Conservation (phyloP, 495 filamentous ascomycete genomes). For the Penicillium lagena region DNA sequence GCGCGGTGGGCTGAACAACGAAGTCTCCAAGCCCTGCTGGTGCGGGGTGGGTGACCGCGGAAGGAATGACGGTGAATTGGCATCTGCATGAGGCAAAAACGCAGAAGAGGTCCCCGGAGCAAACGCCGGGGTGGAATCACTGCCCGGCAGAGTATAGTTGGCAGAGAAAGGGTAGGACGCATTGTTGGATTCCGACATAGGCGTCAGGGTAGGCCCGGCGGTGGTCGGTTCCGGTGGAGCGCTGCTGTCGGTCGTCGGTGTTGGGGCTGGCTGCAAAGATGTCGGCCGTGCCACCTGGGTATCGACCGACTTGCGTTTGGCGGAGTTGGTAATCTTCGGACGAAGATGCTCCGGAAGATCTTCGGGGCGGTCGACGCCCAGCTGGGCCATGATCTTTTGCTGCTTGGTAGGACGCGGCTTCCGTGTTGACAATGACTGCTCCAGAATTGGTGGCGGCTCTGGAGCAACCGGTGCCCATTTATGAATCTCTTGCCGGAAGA, state of each 20-base stretch:
- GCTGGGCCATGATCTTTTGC: constrained; percentile 86
- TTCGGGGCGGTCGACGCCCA: constrained; percentile 80
- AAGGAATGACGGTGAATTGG: constrained; percentile 34
- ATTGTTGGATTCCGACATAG: constrained; percentile 24
- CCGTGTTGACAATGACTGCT: constrained; percentile 83
- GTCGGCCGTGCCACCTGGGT: constrained; percentile 14
- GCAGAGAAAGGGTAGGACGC: constrained; percentile 36
- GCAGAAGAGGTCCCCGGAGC: constrained; percentile 30
- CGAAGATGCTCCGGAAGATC: constrained; percentile 77
- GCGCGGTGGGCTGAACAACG: constrained; percentile 35
- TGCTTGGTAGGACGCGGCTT: constrained; percentile 97
- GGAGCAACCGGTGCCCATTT: constrained; percentile 93
- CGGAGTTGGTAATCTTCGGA: constrained; percentile 62
- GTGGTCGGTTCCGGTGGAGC: constrained; percentile 13
- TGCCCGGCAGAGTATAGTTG: constrained; percentile 31
- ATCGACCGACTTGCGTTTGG: constrained; percentile 39
- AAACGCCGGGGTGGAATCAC: constrained; percentile 35
- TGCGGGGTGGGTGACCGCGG: constrained; percentile 33
- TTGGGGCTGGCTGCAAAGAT: constrained; percentile 24
- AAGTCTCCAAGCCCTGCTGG: constrained; percentile 24
- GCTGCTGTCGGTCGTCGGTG: constrained; percentile 18
- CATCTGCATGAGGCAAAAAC: constrained; percentile 33
- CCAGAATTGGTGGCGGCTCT: constrained; percentile 70
- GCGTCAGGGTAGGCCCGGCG: constrained; percentile 28
- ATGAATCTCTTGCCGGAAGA: constrained; percentile 93